A percentile compares a stretch with the other conserved stretches of the same genome.
phyloP scores from a whole-genome alignment of 225 moss, liverwort and hornwort genomes.

The Physcomitrellopsis africana region DNA sequence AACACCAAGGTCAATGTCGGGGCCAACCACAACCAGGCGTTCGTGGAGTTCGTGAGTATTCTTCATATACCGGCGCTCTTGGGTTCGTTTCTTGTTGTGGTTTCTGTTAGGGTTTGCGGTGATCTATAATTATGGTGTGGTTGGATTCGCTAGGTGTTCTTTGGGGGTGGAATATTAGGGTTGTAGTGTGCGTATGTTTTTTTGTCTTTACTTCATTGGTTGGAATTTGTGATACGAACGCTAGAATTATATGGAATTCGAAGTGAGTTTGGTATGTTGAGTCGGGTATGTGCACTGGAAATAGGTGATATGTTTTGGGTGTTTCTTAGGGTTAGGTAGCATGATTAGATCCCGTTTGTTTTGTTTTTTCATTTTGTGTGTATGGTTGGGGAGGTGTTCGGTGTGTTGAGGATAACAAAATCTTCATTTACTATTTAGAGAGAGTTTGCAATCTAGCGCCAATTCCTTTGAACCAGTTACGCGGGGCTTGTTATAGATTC shows the following conservation, averaged over 20 bases:
- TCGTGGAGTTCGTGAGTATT: conserved; percentile 94
- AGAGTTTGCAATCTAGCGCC: neutral
- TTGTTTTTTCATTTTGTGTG: neutral
- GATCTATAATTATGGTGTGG: neutral
- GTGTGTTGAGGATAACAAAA: neutral
- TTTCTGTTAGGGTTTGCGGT: conserved; percentile 25
- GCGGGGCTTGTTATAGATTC: neutral
- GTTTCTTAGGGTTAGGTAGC: neutral
- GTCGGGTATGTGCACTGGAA: neutral
- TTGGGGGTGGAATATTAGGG: neutral
- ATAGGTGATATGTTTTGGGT: neutral
- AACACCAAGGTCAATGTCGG: conserved; percentile 99
- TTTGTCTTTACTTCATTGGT: neutral
- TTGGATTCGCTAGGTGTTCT: neutral
- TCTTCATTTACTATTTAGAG: neutral
- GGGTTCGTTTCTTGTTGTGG: neutral
- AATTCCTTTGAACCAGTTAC: neutral
- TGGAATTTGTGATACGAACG: neutral
- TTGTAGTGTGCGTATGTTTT: neutral
- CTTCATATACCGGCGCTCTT: too few relatives aligned
- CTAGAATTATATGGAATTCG: conserved; percentile 18
- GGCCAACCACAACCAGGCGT: conserved; percentile 99
- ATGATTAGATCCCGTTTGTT: neutral
- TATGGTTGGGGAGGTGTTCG: neutral
- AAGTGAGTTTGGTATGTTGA: neutral